phyloP scores from a whole-genome alignment of 225 moss, liverwort and hornwort genomes.

The Sphagnum contortum region DNA sequence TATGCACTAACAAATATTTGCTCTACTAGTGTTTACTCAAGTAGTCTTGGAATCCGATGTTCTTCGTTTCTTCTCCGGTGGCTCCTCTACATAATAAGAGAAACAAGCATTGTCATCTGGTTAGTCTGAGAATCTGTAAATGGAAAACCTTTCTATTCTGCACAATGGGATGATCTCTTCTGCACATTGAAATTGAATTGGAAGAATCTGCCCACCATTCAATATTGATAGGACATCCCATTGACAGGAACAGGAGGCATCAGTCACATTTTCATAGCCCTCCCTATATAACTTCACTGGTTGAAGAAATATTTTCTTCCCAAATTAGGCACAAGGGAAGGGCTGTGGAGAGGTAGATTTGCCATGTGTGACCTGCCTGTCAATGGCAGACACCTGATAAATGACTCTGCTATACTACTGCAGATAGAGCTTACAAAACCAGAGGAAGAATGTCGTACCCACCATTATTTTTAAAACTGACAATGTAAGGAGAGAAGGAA shows the following conservation, averaged over 20 bases:
- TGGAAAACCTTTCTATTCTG: not conserved
- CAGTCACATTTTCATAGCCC: not conserved
- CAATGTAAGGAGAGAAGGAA: slow-evolving; percentile 6
- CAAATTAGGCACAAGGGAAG: no score
- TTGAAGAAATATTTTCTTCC: no score
- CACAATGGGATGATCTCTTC: not conserved
- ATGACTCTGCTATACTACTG: not conserved
- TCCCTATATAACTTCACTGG: not conserved
- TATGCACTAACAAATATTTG: no score
- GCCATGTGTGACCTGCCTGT: not conserved
- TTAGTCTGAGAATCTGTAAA: no score
- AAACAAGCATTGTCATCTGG: no score
- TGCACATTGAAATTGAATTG: not conserved
- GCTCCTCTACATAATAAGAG: slow-evolving; percentile 16
- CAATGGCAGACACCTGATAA: not conserved
- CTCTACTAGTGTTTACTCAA: no score
- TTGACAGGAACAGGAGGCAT: not conserved
- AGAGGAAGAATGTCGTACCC: not conserved
- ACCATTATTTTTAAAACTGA: not conserved
- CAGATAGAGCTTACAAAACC: slow-evolving; percentile 2
- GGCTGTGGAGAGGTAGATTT: not conserved
- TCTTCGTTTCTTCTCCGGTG: slow-evolving; percentile 45
- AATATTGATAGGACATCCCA: not conserved
- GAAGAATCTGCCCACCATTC: not conserved
- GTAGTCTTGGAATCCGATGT: slow-evolving; percentile 1